These are phyloP conservation scores for Penicillium tannophilum DNA, from an alignment of 495 filamentous ascomycete species.

Conservation along the genomic window DNA sequence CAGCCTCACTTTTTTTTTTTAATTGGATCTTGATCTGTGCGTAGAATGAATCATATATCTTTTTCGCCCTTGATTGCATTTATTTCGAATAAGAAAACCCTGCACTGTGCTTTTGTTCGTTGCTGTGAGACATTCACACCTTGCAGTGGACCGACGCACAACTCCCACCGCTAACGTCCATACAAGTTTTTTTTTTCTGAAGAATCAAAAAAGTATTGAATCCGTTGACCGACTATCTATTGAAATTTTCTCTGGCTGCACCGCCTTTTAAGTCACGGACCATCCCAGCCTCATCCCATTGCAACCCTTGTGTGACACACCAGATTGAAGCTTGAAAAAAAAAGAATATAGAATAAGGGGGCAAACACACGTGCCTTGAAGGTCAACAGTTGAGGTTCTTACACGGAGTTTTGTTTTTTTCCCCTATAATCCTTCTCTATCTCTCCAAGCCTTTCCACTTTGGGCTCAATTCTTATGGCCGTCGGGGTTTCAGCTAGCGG, in stretches of 20 bases:
- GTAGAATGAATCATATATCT: constrained; percentile 27
- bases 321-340: constrained; percentile 14
- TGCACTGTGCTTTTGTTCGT: constrained; percentile 32
- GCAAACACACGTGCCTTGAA: constrained; percentile 1
- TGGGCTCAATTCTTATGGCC: constrained; percentile 43
- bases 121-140: constrained; percentile 27
- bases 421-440: background rate
- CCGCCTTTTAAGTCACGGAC: constrained; percentile 27
- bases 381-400: background rate
- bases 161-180: constrained; percentile 18
- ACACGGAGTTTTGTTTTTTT: background rate
- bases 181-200: constrained; percentile 12
- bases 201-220: background rate
- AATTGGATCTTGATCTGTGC: constrained; percentile 26
- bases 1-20: constrained; percentile 22
- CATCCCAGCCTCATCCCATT: constrained; percentile 34
- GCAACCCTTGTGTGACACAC: constrained; percentile 36
- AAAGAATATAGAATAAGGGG: constrained; percentile 6
- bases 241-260: constrained; percentile 13
- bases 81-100: constrained; percentile 16
- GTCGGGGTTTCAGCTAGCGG: constrained; percentile 33
- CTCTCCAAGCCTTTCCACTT: constrained; percentile 9
- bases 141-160: constrained; percentile 32
- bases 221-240: constrained; percentile 23
- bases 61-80: constrained; percentile 8